Base-by-base conservation (phyloP, 306 rosid species). In the Carpinus fangiana region DNA sequence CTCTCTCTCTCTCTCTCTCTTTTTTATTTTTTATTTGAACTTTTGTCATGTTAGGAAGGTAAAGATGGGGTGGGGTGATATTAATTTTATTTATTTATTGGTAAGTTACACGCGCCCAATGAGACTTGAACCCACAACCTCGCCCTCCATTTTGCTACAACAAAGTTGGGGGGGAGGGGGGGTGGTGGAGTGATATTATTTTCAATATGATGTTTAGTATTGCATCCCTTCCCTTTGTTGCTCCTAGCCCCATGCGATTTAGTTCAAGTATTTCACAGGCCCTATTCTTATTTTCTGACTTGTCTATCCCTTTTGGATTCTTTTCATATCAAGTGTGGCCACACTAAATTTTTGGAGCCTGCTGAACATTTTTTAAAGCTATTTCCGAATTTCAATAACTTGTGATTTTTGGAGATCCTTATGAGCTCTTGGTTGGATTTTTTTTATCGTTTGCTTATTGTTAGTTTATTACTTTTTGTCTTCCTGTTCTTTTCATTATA, bases 401-500 rank as follows among this genome's bases (percentile, higher is more conserved):
- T 38, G 28, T 41, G 23, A 9, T 38, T 36, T 66, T 66, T 64
- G 16, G 2, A 14, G 47, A 31, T 65, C 20, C 16, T 13, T 17
- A 65, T 34, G 21, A 36, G 48, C 66, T 26, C 14, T 26, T 31
- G n/a, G 47, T 64, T 31, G 13, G 45, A 16, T 28, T 65, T 2
- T 65, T 34, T 36, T 13, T 3, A 65, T 65, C 70, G 36, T 45
- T 36, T 65, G 48, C n/a, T 34, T 62, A 60, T 73, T 61, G 70
- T 74, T 76, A 79, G 47, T 67, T 54, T 12, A 61, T 36, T 47
- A 38, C 38, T 8, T 28, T 41, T 68, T 68, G 41, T 52, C 72
- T 74, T 75, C 5, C 57, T 28, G 28, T 54, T 12, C 43, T 14
- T 76, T 79, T 48, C 34, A 12, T 64, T 34, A 41, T 28, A 55